phyloP scores from a whole-genome alignment of 2,329 filamentous ascomycete species.

The Alternaria infectoria region DNA sequence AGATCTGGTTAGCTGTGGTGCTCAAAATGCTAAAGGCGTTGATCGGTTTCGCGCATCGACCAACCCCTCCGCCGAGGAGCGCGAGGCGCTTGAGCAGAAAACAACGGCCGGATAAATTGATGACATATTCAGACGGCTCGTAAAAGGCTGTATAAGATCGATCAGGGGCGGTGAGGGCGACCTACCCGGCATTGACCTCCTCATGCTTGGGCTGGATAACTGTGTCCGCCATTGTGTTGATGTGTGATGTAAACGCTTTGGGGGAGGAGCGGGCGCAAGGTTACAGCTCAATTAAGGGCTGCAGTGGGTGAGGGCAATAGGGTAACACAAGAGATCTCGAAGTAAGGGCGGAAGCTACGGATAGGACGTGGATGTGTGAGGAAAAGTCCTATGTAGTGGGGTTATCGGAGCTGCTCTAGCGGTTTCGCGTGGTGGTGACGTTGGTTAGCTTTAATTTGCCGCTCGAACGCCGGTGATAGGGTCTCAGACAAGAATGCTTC shows the following conservation, averaged over 20 bases:
- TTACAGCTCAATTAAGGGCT: slow-evolving; percentile 31
- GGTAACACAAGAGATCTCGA: slow-evolving; percentile 14
- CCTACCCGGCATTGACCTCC: slow-evolving; percentile 56
- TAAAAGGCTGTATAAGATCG: not conserved
- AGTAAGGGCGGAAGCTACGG: slow-evolving; percentile 34
- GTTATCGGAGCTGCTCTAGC: slow-evolving; percentile 38
- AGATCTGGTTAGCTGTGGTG: slow-evolving; percentile 34
- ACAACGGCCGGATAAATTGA: slow-evolving; percentile 9
- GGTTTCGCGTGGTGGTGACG: slow-evolving; percentile 41
- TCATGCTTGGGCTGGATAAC: slow-evolving; percentile 54
- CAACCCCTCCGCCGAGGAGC: slow-evolving; percentile 13
- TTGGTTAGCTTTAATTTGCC: slow-evolving; percentile 26
- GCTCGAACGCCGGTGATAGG: slow-evolving; percentile 29
- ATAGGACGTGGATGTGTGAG: slow-evolving; percentile 31
- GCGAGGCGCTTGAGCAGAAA: not conserved
- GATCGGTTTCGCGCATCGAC: slow-evolving; percentile 10
- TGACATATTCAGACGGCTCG: not conserved
- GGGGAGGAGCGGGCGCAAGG: slow-evolving; percentile 26
- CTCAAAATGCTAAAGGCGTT: slow-evolving; percentile 7
- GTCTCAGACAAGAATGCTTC: slow-evolving; percentile 24
- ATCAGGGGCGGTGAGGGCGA: slow-evolving; percentile 8
- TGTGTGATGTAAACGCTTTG: slow-evolving; percentile 24
- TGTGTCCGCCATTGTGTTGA: slow-evolving; percentile 54
- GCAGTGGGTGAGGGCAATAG: slow-evolving; percentile 11
- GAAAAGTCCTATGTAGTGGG: slow-evolving; percentile 46